phyloP scores from a whole-genome alignment of 176 grass and related monocot genomes.

The Aechmea fasciata region DNA sequence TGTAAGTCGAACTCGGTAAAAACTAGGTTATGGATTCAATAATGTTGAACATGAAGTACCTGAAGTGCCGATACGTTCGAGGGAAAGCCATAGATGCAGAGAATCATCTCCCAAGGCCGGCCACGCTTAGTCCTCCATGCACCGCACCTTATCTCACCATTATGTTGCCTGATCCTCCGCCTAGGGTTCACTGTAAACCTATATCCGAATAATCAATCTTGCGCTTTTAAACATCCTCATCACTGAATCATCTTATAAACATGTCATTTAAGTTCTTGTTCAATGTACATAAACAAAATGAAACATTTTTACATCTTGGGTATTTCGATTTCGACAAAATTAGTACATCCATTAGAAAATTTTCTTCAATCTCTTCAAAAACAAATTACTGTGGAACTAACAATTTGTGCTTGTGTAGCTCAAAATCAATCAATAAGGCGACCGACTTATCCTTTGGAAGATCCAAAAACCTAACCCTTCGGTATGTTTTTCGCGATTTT shows the following conservation, averaged over 20 bases:
- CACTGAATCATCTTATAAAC: background rate
- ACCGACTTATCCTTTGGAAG: no score
- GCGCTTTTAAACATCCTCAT: background rate
- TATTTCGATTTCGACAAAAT: no score
- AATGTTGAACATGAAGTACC: constrained; percentile 18
- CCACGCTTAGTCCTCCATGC: constrained; percentile 54
- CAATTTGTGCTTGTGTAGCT: no score
- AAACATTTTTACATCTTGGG: no score
- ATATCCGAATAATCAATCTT: background rate
- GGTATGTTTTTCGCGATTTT: no score
- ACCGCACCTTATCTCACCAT: constrained; percentile 75
- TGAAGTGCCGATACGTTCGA: constrained; percentile 79
- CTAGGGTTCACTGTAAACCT: constrained; percentile 88
- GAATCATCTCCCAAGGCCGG: constrained; percentile 91
- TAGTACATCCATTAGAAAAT: no score
- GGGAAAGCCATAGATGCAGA: constrained; percentile 89
- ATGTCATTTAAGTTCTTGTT: no score
- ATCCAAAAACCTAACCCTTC: no score
- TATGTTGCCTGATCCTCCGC: constrained; percentile 87
- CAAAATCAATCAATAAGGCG: no score
- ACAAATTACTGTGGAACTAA: no score
- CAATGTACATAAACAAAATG: no score
- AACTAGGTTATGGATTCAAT: background rate
- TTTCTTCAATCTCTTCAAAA: no score
- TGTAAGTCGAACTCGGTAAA: background rate